Conservation (phyloP, 2,329 filamentous ascomycete species). For the Eurotiales sp. region DNA sequence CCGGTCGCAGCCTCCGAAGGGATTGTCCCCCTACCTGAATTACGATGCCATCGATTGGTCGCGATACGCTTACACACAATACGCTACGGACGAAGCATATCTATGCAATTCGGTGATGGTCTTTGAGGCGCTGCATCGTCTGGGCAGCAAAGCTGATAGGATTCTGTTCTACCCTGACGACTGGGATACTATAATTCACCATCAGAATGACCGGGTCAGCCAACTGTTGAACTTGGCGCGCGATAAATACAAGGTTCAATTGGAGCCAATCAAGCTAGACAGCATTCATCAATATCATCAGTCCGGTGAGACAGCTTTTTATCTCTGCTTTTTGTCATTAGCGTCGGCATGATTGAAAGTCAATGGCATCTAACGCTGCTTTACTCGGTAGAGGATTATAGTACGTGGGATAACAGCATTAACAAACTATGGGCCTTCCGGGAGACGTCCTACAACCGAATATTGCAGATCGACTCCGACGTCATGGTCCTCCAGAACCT, state of each 20-base stretch:
- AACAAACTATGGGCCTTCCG: constrained; percentile 69
- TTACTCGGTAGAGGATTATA: constrained; percentile 20
- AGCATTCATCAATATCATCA: constrained; percentile 3
- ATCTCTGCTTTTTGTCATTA: too few species aligned
- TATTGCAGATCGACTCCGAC: constrained; percentile 62
- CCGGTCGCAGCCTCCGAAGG: constrained; percentile 12
- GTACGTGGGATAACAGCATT: constrained; percentile 61
- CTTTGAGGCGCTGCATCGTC: constrained; percentile 37
- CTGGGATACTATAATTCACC: constrained; percentile 34
- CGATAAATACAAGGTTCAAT: constrained; percentile 47
- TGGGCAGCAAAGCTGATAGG: constrained; percentile 38
- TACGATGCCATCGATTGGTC: constrained; percentile 35
- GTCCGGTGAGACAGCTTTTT: constrained; percentile 1
- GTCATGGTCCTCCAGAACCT: constrained; percentile 59
- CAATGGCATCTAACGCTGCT: neutral
- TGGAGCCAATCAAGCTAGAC: constrained; percentile 40
- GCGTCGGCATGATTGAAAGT: too few species aligned
- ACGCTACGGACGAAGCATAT: constrained; percentile 40
- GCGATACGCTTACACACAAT: constrained; percentile 41
- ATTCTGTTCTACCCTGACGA: constrained; percentile 40
- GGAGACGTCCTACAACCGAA: constrained; percentile 58
- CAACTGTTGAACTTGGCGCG: constrained; percentile 48
- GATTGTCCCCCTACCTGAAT: constrained; percentile 13
- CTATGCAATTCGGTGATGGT: constrained; percentile 43
- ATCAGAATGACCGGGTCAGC: constrained; percentile 32